Evolutionary conservation across 225 moss, liverwort and hornwort genomes (phyloP), one percentile per base, ranked within the genome.

Genomic region (Pleurozium schreberi): DNA sequence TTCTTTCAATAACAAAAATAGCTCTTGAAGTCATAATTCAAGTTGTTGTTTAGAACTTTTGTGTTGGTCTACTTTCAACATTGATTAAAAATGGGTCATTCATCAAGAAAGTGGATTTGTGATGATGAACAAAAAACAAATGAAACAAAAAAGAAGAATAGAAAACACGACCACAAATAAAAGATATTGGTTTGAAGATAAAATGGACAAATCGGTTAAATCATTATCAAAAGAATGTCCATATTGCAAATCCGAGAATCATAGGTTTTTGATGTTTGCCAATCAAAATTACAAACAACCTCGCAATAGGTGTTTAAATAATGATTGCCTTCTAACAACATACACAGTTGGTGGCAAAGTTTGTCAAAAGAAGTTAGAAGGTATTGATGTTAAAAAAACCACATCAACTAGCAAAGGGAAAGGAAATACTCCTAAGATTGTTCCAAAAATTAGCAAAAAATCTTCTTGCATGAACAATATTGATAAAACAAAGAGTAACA

Each of bases 291-390:
- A 4, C 2, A 53, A 42, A 13, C 67, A 79, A 87, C 87, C 79
- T 57, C 31, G 33, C 11, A 67, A 87, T 3, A 67, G 5, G 34
- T 87, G 87, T 33, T 34, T 87, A 9, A 87, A 79, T 9, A 4
- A 34, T 2, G 9, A 42, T 34, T 87, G 79, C 4, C 4, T 2
- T 25, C 4, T 4, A 23, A 0, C 0, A 12, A 4, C 34, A 17
- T 79, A 67, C 1, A 87, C 57, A 3, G 1, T 55, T 26, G 79
- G 78, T 0, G 13, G 66, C 22, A 66, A 79, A 36, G 4, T 12
- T 18, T 18, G 31, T 22, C 17, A 42, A 23, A 79, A 9, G 9
- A 67, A 53, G 34, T 15, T 15, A 17, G 12, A 76, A 52, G 11
- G 3, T 43, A 42, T 30, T 43, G 5, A 28, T 31, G 52, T 11